phyloP scores from a whole-genome alignment of 73 alveolate genomes.

The Halteria grandinella region DNA sequence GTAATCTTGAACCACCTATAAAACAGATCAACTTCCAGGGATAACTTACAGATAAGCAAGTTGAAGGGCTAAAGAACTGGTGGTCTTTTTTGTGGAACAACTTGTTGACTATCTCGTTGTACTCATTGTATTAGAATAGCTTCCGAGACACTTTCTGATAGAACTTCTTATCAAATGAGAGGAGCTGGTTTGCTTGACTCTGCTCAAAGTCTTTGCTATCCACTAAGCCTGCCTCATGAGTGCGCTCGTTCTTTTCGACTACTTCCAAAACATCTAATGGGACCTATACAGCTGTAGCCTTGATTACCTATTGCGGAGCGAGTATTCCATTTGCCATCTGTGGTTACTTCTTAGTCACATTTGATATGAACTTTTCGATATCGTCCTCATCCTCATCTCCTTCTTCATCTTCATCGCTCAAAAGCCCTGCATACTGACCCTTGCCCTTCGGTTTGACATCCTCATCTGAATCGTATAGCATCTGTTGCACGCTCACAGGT shows the following conservation, averaged over 20 bases:
- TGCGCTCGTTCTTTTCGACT: constrained; percentile 60
- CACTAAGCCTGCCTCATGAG: constrained; percentile 49
- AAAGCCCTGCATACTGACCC: too few species aligned
- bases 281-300: too few species aligned
- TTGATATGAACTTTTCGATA: too few species aligned
- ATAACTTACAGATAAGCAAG: constrained; percentile 34
- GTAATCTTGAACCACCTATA: constrained; percentile 22
- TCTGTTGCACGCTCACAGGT: too few species aligned
- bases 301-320: too few species aligned
- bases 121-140: constrained; percentile 27
- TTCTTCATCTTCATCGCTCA: too few species aligned
- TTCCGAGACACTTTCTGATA: constrained; percentile 52
- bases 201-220: constrained; percentile 31
- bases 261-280: constrained; percentile 46
- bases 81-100: constrained; percentile 21
- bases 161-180: constrained; percentile 52
- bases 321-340: too few species aligned
- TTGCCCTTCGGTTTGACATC: too few species aligned
- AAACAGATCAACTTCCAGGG: background rate
- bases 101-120: constrained; percentile 14
- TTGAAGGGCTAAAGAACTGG: constrained; percentile 49
- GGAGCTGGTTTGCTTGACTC: constrained; percentile 22
- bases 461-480: too few species aligned
- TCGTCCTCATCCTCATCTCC: too few species aligned
- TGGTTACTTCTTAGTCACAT: too few species aligned